Conservation (phyloP, 2,329 filamentous ascomycete species). For the Talaromyces sp. region DNA sequence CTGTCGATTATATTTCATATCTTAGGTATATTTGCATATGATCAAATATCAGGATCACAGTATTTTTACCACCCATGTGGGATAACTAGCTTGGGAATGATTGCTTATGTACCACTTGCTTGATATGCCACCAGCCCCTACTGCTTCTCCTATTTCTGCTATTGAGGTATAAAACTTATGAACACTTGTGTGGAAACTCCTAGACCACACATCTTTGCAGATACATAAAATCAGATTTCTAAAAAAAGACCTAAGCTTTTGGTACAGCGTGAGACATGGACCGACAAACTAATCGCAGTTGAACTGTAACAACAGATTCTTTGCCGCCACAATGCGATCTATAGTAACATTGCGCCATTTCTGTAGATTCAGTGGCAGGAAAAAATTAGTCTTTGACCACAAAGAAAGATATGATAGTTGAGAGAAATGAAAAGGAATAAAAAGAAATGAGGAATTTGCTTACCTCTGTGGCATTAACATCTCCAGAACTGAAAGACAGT, state of each 20-base stretch:
- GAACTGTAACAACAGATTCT: background rate
- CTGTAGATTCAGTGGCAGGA: background rate
- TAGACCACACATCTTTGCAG: background rate
- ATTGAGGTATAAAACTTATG: background rate
- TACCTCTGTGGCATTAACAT: background rate
- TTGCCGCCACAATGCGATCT: background rate
- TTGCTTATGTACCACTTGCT: background rate
- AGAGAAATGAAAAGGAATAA: background rate
- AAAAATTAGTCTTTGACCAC: background rate
- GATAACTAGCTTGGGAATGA: background rate
- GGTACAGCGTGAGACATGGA: background rate
- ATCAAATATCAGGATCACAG: background rate
- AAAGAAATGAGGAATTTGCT: background rate
- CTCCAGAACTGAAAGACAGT: background rate
- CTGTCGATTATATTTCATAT: background rate
- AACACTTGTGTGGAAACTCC: background rate
- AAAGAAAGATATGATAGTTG: background rate
- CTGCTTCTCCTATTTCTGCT: background rate
- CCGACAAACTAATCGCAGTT: background rate
- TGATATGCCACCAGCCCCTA: background rate
- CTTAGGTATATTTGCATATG: background rate
- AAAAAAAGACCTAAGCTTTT: background rate
- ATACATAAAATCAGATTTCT: background rate
- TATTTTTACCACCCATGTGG: background rate
- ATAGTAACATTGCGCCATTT: background rate